These are phyloP conservation scores for Mucor irregularis DNA, from an alignment of 371 early-diverging fungal species.

Conservation along the genomic window DNA sequence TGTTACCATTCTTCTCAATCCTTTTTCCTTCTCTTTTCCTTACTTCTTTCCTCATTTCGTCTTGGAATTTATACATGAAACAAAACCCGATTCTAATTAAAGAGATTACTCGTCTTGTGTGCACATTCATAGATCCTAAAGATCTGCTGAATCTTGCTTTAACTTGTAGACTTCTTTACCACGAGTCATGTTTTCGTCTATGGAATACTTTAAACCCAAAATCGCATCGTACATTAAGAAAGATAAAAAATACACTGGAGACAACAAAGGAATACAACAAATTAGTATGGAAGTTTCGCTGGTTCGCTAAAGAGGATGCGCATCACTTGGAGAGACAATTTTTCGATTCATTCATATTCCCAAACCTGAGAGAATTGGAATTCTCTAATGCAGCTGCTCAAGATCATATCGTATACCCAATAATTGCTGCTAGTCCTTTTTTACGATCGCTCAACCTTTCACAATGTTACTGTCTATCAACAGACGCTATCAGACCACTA, in stretches of 20 bases:
- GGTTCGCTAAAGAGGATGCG: constrained; percentile 27
- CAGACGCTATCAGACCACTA: constrained; percentile 39
- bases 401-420: constrained; percentile 33
- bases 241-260: constrained; percentile 41
- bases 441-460: constrained; percentile 40
- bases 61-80: constrained; percentile 1
- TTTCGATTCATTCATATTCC: constrained; percentile 38
- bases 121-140: constrained; percentile 29
- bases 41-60: not conserved
- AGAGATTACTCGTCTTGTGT: constrained; percentile 40
- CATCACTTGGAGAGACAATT: constrained; percentile 29
- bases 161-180: constrained; percentile 31
- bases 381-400: constrained; percentile 48
- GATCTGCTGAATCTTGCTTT: constrained; percentile 40
- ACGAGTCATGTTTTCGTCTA: constrained; percentile 31
- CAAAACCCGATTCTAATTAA: constrained; percentile 39
- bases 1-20: not conserved
- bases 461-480: constrained; percentile 46
- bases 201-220: constrained; percentile 41
- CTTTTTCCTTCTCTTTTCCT: not conserved
- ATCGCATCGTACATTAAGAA: constrained; percentile 34
- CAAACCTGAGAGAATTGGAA: constrained; percentile 33
- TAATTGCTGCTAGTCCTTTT: constrained; percentile 25
- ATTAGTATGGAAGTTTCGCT: constrained; percentile 31
- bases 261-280: constrained; percentile 25